Evolutionary conservation across 257 asterid genomes (phyloP).

Genomic region (Ligustrum vulgare): DNA sequence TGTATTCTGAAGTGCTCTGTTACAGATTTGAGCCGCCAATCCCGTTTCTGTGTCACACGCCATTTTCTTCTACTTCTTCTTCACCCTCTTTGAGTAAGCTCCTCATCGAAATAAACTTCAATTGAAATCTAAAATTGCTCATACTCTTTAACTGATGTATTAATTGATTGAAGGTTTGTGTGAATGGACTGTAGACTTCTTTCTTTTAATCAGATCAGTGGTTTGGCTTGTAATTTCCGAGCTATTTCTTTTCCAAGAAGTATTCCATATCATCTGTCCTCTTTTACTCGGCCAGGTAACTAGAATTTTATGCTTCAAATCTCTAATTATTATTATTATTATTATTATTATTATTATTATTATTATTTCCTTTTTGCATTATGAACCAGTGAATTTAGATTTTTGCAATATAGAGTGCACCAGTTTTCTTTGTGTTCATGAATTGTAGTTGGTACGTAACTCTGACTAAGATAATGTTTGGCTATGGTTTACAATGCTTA

Average conservation of each 20-base stretch:
- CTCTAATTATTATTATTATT: not conserved
- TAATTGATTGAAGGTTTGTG: slow-evolving; percentile 35
- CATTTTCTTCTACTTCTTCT: not conserved
- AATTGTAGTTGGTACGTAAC: not conserved
- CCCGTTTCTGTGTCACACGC: not conserved
- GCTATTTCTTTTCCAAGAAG: slow-evolving; percentile 27
- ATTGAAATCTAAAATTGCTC: not conserved
- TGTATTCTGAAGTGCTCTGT: not conserved
- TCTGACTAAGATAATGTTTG: not conserved
- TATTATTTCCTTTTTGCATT: not conserved
- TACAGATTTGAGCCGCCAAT: not conserved
- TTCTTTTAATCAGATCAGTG: slow-evolving; percentile 47
- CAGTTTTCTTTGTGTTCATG: not conserved
- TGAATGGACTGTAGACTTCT: slow-evolving; percentile 73
- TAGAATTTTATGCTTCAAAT: not conserved
- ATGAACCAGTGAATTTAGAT: not conserved
- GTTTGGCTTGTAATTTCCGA: slow-evolving; percentile 32
- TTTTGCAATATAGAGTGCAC: not conserved
- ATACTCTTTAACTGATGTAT: not conserved
- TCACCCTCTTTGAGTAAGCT: not conserved
- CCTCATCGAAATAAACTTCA: not conserved
- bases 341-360: too few species aligned
- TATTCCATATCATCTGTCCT: slow-evolving; percentile 23
- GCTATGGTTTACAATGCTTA: not conserved
- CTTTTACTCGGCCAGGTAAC: slow-evolving; percentile 41